These are phyloP conservation scores for Aleurites moluccanus DNA, from an alignment of 441 rosid genomes.

Conservation along the genomic window DNA sequence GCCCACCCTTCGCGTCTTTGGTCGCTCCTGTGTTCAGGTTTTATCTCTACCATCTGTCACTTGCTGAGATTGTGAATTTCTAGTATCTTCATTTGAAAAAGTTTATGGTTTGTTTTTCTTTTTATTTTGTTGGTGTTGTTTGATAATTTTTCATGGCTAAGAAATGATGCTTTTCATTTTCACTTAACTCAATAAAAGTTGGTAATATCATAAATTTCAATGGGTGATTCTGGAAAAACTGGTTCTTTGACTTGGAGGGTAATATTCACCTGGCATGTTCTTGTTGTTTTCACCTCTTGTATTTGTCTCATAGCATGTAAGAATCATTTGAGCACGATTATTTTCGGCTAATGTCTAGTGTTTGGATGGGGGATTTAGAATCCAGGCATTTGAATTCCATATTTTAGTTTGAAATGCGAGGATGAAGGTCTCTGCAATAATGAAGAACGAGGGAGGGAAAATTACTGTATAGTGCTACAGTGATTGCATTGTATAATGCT, in stretches of 20 bases:
- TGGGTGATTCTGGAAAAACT: not conserved
- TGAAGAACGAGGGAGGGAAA: not conserved
- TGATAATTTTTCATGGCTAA: not conserved
- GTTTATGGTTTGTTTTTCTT: not conserved
- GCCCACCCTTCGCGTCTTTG: slow-evolving; percentile 77
- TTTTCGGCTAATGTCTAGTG: not conserved
- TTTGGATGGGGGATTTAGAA: not conserved
- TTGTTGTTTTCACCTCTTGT: not conserved
- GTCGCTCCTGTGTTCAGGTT: slow-evolving; percentile 78
- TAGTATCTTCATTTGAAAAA: not conserved
- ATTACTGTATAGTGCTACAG: not conserved
- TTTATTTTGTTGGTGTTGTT: not conserved
- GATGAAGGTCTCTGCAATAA: not conserved
- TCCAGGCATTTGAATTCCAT: not conserved
- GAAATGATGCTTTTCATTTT: not conserved
- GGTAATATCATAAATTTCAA: not conserved
- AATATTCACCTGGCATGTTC: not conserved
- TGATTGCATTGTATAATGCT: not conserved
- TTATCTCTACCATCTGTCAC: not conserved
- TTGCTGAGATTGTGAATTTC: not conserved
- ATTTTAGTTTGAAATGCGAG: not conserved
- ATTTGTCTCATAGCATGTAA: not conserved
- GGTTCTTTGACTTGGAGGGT: not conserved
- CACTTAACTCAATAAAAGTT: not conserved
- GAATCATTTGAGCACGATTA: not conserved